A percentile compares a stretch with the other conserved stretches of the same genome.
Conservation (phyloP, 768 basidiomycete species). For the Phaeolepiota aurea region DNA sequence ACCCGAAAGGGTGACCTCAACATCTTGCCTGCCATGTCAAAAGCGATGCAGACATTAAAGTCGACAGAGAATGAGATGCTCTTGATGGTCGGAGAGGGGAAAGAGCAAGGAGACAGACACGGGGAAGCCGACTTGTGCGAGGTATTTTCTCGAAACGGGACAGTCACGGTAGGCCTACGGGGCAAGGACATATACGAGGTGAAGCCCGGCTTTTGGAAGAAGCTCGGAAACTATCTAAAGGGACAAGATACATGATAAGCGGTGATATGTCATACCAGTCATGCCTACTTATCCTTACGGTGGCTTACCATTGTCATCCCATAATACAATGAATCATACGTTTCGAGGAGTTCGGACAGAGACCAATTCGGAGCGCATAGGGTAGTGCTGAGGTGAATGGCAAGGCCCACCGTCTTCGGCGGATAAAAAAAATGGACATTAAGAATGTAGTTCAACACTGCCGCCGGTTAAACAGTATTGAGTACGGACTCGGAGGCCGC, state of each 20-base stretch:
- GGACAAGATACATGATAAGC: slow-evolving; percentile 4
- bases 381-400: too few relatives aligned
- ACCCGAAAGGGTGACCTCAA: slow-evolving; percentile 21
- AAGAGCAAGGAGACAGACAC: slow-evolving; percentile 7
- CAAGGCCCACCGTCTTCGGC: too few relatives aligned
- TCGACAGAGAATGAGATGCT: slow-evolving; percentile 26
- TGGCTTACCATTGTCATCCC: too few relatives aligned
- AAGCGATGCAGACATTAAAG: slow-evolving; percentile 22
- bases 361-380: too few relatives aligned
- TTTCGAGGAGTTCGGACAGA: too few relatives aligned
- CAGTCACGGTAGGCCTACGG: slow-evolving; percentile 33
- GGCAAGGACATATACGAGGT: slow-evolving; percentile 26
- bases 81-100: slow-evolving; percentile 24
- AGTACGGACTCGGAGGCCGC: too few relatives aligned
- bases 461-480: too few relatives aligned
- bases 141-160: slow-evolving; percentile 25
- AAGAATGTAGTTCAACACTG: too few relatives aligned
- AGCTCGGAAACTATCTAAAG: slow-evolving; percentile 16
- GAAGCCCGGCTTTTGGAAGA: slow-evolving; percentile 31
- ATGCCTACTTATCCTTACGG: too few relatives aligned
- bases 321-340: too few relatives aligned
- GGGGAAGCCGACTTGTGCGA: slow-evolving; percentile 30
- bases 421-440: too few relatives aligned
- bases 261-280: too few relatives aligned
- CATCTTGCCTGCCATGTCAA: slow-evolving; percentile 24